These are phyloP conservation scores for Oenanthe sinensis DNA, from an alignment of 129 eudicot genomes.

Conservation along the genomic window DNA sequence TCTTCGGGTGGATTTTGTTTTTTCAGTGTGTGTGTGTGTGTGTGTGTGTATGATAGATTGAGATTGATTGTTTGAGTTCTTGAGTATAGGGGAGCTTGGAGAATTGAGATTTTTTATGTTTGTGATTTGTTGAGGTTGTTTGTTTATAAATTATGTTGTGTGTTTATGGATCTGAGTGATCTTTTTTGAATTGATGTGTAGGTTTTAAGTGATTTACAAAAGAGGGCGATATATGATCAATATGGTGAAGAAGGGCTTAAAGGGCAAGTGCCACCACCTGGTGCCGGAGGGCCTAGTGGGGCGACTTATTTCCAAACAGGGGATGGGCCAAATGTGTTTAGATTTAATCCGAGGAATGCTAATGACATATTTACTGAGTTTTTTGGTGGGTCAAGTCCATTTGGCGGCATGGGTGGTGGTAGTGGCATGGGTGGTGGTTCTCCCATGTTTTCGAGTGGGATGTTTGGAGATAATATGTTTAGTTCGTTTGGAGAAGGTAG, in stretches of 20 bases:
- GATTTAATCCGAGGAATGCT: conserved; percentile 65
- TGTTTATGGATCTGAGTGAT: not conserved
- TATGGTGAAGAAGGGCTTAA: conserved; percentile 85
- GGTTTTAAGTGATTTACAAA: conserved; percentile 86
- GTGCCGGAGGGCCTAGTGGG: conserved; percentile 44
- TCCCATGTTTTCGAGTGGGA: conserved; percentile 36
- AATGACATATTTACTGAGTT: conserved; percentile 71
- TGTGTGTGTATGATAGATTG: too few relatives aligned
- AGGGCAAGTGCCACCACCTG: conserved; percentile 79
- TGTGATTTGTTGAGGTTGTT: not conserved
- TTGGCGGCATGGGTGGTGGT: conserved; percentile 42
- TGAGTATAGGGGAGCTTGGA: not conserved
- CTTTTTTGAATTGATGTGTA: conserved; percentile 8
- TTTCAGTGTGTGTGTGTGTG: too few relatives aligned
- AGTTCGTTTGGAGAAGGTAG: conserved; percentile 48
- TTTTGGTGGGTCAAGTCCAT: conserved; percentile 61
- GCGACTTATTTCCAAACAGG: conserved; percentile 39
- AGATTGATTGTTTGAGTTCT: not conserved
- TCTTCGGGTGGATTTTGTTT: too few relatives aligned
- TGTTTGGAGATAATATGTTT: conserved; percentile 64
- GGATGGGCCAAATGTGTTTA: conserved; percentile 57
- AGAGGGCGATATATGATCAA: conserved; percentile 65
- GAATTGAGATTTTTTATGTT: not conserved
- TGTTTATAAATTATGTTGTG: not conserved
- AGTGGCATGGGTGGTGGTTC: conserved; percentile 22